These are phyloP conservation scores for Mycena pura DNA, from an alignment of 768 basidiomycete species.

Conservation along the genomic window DNA sequence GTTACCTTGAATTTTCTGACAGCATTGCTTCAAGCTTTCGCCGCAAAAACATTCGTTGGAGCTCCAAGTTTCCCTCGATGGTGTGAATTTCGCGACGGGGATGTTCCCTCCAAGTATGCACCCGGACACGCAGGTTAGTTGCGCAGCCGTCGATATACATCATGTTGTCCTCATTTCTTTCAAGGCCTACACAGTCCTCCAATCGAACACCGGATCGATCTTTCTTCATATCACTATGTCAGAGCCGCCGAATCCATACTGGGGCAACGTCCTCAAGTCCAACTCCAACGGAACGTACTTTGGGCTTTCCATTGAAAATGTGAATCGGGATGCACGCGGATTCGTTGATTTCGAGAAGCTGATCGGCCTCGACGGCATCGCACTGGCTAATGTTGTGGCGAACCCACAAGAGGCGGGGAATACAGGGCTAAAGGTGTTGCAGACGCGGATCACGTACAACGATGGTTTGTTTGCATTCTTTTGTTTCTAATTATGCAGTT, in stretches of 20 bases:
- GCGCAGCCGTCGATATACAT: background rate
- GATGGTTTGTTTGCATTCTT: slow-evolving; percentile 65
- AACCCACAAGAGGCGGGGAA: slow-evolving; percentile 79
- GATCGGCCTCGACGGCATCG: slow-evolving; percentile 93
- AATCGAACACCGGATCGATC: slow-evolving; percentile 88
- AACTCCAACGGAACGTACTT: slow-evolving; percentile 99
- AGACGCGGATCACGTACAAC: slow-evolving; percentile 92
- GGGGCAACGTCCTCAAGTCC: slow-evolving; percentile 92
- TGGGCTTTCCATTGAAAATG: slow-evolving; percentile 81
- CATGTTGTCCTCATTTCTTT: background rate
- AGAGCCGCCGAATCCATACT: slow-evolving; percentile 72
- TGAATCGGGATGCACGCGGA: slow-evolving; percentile 85
- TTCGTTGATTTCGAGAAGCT: slow-evolving; percentile 99
- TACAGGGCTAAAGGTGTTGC: slow-evolving; percentile 74
- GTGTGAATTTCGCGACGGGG: slow-evolving; percentile 80
- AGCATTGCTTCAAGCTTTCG: slow-evolving; percentile 49
- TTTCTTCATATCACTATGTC: slow-evolving; percentile 97
- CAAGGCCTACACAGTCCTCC: slow-evolving; percentile 90
- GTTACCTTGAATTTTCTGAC: slow-evolving; percentile 6
- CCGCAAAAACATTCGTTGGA: slow-evolving; percentile 65
- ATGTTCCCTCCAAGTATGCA: slow-evolving; percentile 89
- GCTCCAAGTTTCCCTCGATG: slow-evolving; percentile 91
- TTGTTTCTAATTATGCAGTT: slow-evolving; percentile 3
- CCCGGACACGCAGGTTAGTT: slow-evolving; percentile 84
- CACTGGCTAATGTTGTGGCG: slow-evolving; percentile 86